Evolutionary conservation across 176 grass and related monocot species (phyloP).

Genomic region (Juncus effusus): DNA sequence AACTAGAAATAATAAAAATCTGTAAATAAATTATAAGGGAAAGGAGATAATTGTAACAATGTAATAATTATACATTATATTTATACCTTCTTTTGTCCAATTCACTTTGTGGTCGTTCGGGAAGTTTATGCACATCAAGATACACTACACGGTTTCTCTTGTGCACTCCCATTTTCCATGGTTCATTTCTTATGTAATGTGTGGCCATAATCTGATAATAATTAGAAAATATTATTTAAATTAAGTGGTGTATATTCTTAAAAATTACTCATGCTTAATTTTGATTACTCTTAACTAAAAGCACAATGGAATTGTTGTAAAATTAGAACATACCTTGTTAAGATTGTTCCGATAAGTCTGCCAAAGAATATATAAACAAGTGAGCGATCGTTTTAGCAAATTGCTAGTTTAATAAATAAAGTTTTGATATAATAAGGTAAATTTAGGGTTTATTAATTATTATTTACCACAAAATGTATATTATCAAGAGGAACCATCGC

Average conservation of each 20-base stretch:
- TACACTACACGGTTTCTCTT: constrained; percentile 90
- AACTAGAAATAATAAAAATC: no score
- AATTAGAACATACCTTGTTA: constrained; percentile 71
- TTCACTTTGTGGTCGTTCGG: constrained; percentile 78
- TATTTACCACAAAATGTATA: constrained; percentile 98
- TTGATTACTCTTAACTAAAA: neutral
- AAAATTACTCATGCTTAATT: neutral
- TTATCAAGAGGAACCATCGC: constrained; percentile 62
- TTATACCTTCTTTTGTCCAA: constrained; percentile 56
- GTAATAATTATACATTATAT: no score
- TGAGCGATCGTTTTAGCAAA: constrained; percentile 11
- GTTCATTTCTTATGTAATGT: constrained; percentile 81
- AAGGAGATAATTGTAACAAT: no score
- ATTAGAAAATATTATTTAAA: constrained; percentile 11
- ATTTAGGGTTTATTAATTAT: no score
- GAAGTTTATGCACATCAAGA: constrained; percentile 96
- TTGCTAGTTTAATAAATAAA: constrained; percentile 4
- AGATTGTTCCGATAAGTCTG: constrained; percentile 98
- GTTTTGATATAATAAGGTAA: constrained; percentile 11
- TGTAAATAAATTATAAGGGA: no score
- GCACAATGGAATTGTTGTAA: neutral
- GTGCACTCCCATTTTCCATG: constrained; percentile 99
- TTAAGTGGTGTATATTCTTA: neutral
- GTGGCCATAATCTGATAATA: constrained; percentile 80
- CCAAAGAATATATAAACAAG: constrained; percentile 42